Evolutionary conservation across 345 rosid species (phyloP).

Genomic region (Ceriops tagal): DNA sequence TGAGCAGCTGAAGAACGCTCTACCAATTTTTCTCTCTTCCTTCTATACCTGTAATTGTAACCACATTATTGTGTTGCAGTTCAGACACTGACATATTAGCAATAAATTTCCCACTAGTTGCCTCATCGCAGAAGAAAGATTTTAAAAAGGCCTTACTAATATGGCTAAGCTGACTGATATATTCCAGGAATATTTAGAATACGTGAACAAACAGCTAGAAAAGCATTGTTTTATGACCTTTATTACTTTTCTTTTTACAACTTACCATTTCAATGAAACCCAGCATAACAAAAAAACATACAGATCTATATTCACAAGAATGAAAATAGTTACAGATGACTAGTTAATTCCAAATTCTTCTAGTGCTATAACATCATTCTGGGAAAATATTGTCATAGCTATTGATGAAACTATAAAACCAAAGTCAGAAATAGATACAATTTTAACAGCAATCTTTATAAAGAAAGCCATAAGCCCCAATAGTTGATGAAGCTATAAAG

Average conservation of each 20-base stretch:
- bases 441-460: background rate
- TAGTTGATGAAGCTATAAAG: background rate
- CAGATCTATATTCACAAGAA: no score
- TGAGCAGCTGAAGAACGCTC: conserved; percentile 72
- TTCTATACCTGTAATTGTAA: conserved; percentile 55
- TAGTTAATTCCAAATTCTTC: no score
- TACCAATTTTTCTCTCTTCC: conserved; percentile 77
- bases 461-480: no score
- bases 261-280: no score
- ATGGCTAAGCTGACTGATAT: background rate
- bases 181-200: background rate
- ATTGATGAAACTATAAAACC: background rate
- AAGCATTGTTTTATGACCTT: no score
- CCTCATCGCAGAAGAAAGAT: background rate
- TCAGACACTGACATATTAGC: background rate
- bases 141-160: no score
- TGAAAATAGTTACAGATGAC: no score
- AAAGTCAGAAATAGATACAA: background rate
- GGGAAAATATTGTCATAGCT: no score
- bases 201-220: background rate
- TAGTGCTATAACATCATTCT: no score
- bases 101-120: background rate
- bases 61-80: background rate
- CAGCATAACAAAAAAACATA: no score
- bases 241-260: no score